Evolutionary conservation across 2,329 filamentous ascomycete species (phyloP).

Genomic region (Tolypocladium album): DNA sequence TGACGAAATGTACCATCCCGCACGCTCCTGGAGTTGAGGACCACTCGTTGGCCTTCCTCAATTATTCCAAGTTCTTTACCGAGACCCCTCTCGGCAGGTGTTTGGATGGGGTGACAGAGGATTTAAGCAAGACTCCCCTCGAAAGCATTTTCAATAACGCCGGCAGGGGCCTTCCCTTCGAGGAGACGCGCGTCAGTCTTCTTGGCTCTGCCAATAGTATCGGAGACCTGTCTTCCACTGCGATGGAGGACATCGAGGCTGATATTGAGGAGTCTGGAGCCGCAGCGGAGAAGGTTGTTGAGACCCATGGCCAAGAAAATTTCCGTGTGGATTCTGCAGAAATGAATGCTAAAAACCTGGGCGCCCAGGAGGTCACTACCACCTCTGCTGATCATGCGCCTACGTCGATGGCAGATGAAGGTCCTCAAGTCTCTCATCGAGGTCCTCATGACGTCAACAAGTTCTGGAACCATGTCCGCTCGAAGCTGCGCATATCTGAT

Average conservation of each 20-base stretch:
- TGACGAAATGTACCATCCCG: background rate
- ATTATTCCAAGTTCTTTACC: conserved; percentile 20
- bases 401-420: too few relatives aligned
- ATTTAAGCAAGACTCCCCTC: background rate
- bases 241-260: background rate
- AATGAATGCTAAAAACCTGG: background rate
- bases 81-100: conserved; percentile 18
- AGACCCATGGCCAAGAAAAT: background rate
- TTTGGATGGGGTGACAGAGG: conserved; percentile 10
- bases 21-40: conserved; percentile 13
- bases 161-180: background rate
- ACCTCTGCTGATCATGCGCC: background rate
- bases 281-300: background rate
- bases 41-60: conserved; percentile 19
- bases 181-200: background rate
- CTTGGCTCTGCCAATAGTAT: background rate
- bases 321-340: background rate
- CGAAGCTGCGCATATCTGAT: conserved; percentile 17
- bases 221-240: background rate
- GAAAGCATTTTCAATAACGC: conserved; percentile 1
- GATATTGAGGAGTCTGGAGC: background rate
- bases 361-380: background rate
- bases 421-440: background rate
- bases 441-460: conserved; percentile 14
- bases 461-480: conserved; percentile 20